Conservation (phyloP, 2,329 filamentous ascomycete species). For the Aspergillus brunneoviolaceus region DNA sequence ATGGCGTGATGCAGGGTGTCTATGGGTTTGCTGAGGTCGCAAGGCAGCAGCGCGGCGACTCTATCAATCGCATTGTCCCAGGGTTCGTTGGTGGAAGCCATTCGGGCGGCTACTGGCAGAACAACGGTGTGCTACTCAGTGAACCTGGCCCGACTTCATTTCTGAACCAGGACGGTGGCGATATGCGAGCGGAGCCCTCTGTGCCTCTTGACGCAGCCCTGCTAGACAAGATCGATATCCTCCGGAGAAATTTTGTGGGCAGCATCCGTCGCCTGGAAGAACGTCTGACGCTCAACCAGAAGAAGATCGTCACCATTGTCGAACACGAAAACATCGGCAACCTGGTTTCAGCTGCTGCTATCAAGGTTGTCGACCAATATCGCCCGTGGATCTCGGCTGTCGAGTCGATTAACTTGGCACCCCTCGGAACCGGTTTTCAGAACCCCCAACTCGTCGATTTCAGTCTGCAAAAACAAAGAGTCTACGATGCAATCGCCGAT, state of each 20-base stretch:
- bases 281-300: conserved; percentile 72
- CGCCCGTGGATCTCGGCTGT: conserved; percentile 86
- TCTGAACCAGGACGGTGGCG: conserved; percentile 82
- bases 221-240: conserved; percentile 79
- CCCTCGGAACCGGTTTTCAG: conserved; percentile 73
- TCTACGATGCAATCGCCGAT: conserved; percentile 92
- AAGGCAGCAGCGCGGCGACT: conserved; percentile 86
- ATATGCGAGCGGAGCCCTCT: conserved; percentile 69
- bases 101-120: conserved; percentile 83
- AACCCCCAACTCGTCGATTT: conserved; percentile 87
- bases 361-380: conserved; percentile 82
- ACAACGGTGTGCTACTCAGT: conserved; percentile 60
- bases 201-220: conserved; percentile 72
- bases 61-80: conserved; percentile 87
- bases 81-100: conserved; percentile 88
- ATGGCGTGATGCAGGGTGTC: conserved; percentile 88
- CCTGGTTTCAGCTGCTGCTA: conserved; percentile 73
- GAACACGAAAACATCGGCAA: conserved; percentile 80
- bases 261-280: conserved; percentile 86
- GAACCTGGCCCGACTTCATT: conserved; percentile 68
- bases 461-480: conserved; percentile 82
- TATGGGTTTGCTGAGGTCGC: conserved; percentile 97
- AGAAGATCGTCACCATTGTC: conserved; percentile 77
- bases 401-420: conserved; percentile 86
- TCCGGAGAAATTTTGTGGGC: conserved; percentile 80